Evolutionary conservation across 495 filamentous ascomycete genomes (phyloP).

Genomic region (Penicillium daleae): DNA sequence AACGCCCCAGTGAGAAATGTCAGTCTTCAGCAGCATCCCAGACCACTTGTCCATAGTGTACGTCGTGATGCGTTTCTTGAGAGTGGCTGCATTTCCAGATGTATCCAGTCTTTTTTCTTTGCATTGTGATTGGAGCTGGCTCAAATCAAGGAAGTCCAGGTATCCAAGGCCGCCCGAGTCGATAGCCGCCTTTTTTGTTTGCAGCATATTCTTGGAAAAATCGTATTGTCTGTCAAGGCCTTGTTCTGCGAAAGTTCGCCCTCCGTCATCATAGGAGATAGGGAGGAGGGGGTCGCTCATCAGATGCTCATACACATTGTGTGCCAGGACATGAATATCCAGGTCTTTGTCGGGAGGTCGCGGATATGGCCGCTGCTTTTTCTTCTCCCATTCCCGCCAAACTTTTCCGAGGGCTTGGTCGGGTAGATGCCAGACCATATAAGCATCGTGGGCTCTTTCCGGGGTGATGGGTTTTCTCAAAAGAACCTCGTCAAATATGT

Average conservation of each 20-base stretch:
- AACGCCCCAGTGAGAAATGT: conserved; percentile 33
- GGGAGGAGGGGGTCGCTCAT: conserved; percentile 23
- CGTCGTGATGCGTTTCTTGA: conserved; percentile 8
- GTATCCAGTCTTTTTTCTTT: background rate
- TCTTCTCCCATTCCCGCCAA: conserved; percentile 6
- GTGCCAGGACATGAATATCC: conserved; percentile 17
- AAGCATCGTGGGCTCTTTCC: conserved; percentile 27
- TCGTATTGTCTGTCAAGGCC: background rate
- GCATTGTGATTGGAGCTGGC: background rate
- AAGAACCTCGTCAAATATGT: conserved; percentile 26
- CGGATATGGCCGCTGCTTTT: conserved; percentile 11
- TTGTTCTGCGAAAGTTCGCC: background rate
- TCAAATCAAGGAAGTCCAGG: background rate
- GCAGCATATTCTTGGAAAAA: conserved; percentile 1
- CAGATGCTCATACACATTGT: conserved; percentile 34
- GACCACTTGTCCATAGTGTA: conserved; percentile 16
- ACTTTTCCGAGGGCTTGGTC: conserved; percentile 22
- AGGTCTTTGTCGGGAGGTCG: conserved; percentile 3
- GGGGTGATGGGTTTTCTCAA: conserved; percentile 19
- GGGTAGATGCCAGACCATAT: conserved; percentile 28
- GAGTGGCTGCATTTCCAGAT: background rate
- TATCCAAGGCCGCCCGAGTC: conserved; percentile 2
- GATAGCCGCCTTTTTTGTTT: conserved; percentile 5
- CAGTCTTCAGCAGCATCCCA: conserved; percentile 20
- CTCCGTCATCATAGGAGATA: conserved; percentile 8